Evolutionary conservation across 2,329 filamentous ascomycete genomes (phyloP).

Genomic region (Cladosporium sp.): DNA sequence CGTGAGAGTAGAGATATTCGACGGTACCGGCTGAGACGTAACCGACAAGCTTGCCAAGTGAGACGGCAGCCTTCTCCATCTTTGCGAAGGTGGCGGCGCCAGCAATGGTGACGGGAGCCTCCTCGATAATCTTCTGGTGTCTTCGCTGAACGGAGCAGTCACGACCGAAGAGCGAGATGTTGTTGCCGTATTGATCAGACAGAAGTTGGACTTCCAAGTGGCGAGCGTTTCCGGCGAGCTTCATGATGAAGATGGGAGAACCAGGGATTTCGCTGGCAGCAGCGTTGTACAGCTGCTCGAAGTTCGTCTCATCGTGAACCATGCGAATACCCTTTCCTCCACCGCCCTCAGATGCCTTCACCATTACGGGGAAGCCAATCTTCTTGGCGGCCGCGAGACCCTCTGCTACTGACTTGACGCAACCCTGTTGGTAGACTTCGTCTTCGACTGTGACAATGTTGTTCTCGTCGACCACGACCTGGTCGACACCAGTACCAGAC

Average conservation of each 20-base stretch:
- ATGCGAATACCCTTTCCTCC: slow-evolving; percentile 99
- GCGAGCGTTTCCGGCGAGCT: slow-evolving; percentile 90
- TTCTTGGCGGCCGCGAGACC: slow-evolving; percentile 69
- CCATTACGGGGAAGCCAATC: slow-evolving; percentile 99
- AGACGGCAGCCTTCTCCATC: slow-evolving; percentile 96
- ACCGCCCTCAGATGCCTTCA: slow-evolving; percentile 99
- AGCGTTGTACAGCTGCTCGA: slow-evolving; percentile 84
- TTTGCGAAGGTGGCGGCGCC: slow-evolving; percentile 82
- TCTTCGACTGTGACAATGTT: slow-evolving; percentile 92
- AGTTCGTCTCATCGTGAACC: slow-evolving; percentile 78
- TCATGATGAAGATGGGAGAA: slow-evolving; percentile 99
- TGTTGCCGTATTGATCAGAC: slow-evolving; percentile 99
- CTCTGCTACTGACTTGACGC: slow-evolving; percentile 84
- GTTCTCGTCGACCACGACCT: slow-evolving; percentile 71
- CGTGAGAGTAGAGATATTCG: slow-evolving; percentile 96
- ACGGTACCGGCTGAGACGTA: slow-evolving; percentile 99
- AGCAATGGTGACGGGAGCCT: slow-evolving; percentile 95
- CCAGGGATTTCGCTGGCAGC: slow-evolving; percentile 96
- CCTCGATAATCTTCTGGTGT: slow-evolving; percentile 99
- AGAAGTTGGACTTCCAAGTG: slow-evolving; percentile 97
- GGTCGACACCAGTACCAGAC: slow-evolving; percentile 88
- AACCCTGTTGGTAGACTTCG: slow-evolving; percentile 81
- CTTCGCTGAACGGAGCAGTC: slow-evolving; percentile 97
- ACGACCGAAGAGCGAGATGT: slow-evolving; percentile 96
- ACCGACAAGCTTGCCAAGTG: slow-evolving; percentile 87